Percentiles rank a stretch among this genome's conserved stretches.
Evolutionary conservation across 2,329 filamentous ascomycete genomes (phyloP).

Genomic region (Fusarium anguioides): DNA sequence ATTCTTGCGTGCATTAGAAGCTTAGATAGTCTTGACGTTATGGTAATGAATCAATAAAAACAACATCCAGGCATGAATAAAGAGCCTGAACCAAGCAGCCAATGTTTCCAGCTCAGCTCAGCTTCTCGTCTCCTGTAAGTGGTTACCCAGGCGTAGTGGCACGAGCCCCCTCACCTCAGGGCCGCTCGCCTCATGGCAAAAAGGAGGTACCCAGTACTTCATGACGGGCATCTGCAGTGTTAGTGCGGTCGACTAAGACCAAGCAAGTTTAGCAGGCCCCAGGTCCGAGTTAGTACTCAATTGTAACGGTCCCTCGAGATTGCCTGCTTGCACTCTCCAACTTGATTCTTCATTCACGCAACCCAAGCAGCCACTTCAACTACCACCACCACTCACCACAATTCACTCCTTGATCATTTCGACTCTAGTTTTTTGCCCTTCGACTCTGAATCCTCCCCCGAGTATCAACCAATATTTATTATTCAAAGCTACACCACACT

Average conservation of each 20-base stretch:
- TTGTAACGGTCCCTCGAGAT: constrained; percentile 28
- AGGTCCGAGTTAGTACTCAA: constrained; percentile 16
- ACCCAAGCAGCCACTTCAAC: constrained; percentile 14
- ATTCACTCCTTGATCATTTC: constrained; percentile 28
- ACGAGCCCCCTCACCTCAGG: constrained; percentile 26
- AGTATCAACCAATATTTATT: constrained; percentile 6
- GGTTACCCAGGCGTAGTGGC: constrained; percentile 34
- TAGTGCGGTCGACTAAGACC: constrained; percentile 16
- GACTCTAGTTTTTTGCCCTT: constrained; percentile 20
- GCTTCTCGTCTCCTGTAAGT: constrained; percentile 17
- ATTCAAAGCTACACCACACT: neutral
- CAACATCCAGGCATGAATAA: constrained; percentile 1
- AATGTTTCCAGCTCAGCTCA: constrained; percentile 7
- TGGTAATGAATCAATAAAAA: neutral
- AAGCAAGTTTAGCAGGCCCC: constrained; percentile 22
- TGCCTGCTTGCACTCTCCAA: constrained; percentile 21
- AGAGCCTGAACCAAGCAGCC: constrained; percentile 10
- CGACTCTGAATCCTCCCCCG: neutral
- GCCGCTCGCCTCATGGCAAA: neutral
- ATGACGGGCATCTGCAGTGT: constrained; percentile 26
- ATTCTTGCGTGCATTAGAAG: neutral
- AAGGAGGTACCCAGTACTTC: constrained; percentile 20
- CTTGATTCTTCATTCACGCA: constrained; percentile 31
- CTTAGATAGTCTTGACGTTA: neutral
- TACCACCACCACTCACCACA: constrained; percentile 21